Conservation (phyloP, 2,329 filamentous ascomycete genomes). For the Cercospora zeae-maydis region DNA sequence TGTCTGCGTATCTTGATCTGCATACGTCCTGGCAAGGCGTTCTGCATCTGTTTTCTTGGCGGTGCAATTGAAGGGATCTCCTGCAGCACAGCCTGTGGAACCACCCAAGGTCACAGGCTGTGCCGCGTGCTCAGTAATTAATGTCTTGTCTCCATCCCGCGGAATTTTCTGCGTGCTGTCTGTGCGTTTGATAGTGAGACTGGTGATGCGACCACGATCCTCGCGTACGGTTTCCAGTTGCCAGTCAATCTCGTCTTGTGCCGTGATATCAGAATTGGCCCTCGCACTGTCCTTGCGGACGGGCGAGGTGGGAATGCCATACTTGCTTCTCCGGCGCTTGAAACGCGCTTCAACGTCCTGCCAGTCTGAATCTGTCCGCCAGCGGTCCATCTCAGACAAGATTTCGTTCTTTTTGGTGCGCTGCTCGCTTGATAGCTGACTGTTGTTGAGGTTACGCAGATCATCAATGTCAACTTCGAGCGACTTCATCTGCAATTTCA, state of each 20-base stretch:
- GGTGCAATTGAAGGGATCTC: background rate
- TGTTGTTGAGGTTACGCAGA: constrained; percentile 17
- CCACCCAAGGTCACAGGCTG: constrained; percentile 17
- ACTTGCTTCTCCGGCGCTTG: constrained; percentile 30
- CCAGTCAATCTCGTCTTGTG: constrained; percentile 25
- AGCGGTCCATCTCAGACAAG: constrained; percentile 35
- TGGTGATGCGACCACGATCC: constrained; percentile 25
- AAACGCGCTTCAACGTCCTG: constrained; percentile 35
- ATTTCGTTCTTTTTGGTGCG: constrained; percentile 25
- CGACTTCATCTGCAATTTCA: constrained; percentile 40
- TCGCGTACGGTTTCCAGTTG: constrained; percentile 30
- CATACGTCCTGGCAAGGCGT: constrained; percentile 4
- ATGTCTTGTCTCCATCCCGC: constrained; percentile 4
- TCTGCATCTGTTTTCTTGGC: background rate
- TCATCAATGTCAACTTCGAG: constrained; percentile 36
- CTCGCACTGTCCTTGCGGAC: constrained; percentile 13
- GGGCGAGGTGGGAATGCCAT: constrained; percentile 28
- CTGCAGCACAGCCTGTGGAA: constrained; percentile 6
- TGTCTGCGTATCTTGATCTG: constrained; percentile 15
- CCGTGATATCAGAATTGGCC: constrained; percentile 7
- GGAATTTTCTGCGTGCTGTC: constrained; percentile 14
- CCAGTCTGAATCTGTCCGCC: constrained; percentile 36
- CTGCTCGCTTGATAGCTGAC: constrained; percentile 12
- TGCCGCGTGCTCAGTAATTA: constrained; percentile 5
- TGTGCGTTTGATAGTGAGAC: constrained; percentile 29